Evolutionary conservation across 352 stramenopile species (phyloP), one percentile per base, ranked within the genome.

Genomic region (Globisporangium orthogonon): DNA sequence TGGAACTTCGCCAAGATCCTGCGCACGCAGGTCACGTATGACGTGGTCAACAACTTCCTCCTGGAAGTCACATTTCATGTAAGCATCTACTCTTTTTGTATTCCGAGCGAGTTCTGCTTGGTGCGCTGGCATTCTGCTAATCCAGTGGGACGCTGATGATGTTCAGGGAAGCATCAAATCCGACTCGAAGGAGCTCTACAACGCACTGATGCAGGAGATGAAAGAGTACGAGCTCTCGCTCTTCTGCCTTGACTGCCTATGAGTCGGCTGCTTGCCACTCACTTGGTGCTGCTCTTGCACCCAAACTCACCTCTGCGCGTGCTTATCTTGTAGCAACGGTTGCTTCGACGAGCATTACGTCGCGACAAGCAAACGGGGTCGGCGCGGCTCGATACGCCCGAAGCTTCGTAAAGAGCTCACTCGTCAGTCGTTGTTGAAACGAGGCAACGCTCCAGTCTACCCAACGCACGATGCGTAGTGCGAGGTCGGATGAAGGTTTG

Each of bases 41-140:
- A 89, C 52, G 66, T 80, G 18, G 69, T 75, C 4, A 80, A 86
- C 51, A 55, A 65, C 14, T 58, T 85, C 33, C 50, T 88, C 11
- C 57, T 89, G 11, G 75, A 79, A 41, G 66, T 86, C 39, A 73
- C 76, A 10, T 77, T 88, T 58, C 67, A 88, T 30, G 77, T 87
- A 63, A 14, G 73, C 39, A 10, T 10, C 7, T 23, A 10, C 4
- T 15, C 18, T 30, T 2, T 1, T 6, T 14, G 13, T 30, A 18
- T 2, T 48, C 30, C 1, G n/a, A 4, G 29, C 41, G 15, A 9
- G 17, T 30, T 30, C 17, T 30, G 44, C 9, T 7, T 3, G 7
- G 43, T 4, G 44, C 18, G 23, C 23, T 23, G 23, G 23, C 23
- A 23, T 23, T 23, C 23, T 23, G 4, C 41, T 47, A 9, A 47